Evolutionary conservation across 306 rosid species (phyloP), one percentile per base, ranked within the genome.

Genomic region (Cucurbita ficifolia): DNA sequence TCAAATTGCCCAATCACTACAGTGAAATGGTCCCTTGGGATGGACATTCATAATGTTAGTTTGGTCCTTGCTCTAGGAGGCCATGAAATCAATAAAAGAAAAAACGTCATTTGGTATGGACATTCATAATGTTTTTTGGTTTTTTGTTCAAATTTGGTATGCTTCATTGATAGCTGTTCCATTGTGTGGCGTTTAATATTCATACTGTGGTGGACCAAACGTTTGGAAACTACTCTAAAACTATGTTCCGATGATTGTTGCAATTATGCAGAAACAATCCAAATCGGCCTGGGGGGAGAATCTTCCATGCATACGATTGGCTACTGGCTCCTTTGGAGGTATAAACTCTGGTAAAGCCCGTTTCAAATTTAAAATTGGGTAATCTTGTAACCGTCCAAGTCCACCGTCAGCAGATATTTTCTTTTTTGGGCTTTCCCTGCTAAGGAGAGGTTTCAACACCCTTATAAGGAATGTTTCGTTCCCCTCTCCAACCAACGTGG

Each of bases 241-340:
- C 19, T 43, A 21, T 14, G 13, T 7, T 67, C 10, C 45, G 43
- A 56, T 22, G 54, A 56, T 42, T 22, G 65, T 21, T 74, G 55
- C 19, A 21, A 74, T 55, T 82, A 57, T 48, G 76, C 86, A 93
- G 98, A 94, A 93, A 73, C 85, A 77, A 71, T 90, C 96, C 24
- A 88, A 73, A 80, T 84, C 83, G 73, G 75, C 79, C 55, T 90
- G 96, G 97, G 97, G 92, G 57, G 96, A 79, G 74, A 92, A 88
- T 81, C 79, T 93, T 59, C 83, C 89, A 33, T 93, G 97, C 82
- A 84, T 90, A 86, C 84, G 92, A 63, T 62, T 93, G 70, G 71
- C 87, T 43, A 81, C 88, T 12, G 97, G 97, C 69, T 88, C 94
- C 52, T 93, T 97, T 54, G 83, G 94, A 12, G 90, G 98, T 96